A percentile compares a stretch with the other conserved stretches of the same genome.
phyloP scores from a whole-genome alignment of 768 basidiomycete species.

The Boletus rufocinnamomeus region DNA sequence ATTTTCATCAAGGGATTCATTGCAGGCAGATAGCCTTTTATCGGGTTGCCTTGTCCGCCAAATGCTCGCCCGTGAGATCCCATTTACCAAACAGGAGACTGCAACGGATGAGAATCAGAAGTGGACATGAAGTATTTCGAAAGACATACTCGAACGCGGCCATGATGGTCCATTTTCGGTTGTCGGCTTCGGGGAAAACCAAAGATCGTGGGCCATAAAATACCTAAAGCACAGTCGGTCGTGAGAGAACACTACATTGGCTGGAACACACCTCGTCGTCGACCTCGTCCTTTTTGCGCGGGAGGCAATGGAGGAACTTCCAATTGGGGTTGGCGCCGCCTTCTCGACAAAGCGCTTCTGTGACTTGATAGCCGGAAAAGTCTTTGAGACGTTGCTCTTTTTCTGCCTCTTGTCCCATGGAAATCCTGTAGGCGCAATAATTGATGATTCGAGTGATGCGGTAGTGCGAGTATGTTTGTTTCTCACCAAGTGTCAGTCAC shows the following conservation, averaged over 20 bases:
- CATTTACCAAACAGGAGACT: slow-evolving; percentile 50
- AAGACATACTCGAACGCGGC: slow-evolving; percentile 80
- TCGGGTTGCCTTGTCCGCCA: slow-evolving; percentile 14
- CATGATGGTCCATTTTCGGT: slow-evolving; percentile 97
- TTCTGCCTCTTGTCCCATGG: slow-evolving; percentile 98
- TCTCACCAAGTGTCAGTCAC: slow-evolving; percentile 94
- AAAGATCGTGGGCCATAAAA: slow-evolving; percentile 92
- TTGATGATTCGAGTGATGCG: background rate
- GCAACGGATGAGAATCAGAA: slow-evolving; percentile 10
- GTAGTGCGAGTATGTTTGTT: background rate
- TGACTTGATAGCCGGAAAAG: slow-evolving; percentile 93
- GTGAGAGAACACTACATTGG: background rate
- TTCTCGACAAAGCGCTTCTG: slow-evolving; percentile 77
- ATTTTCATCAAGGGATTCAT: background rate
- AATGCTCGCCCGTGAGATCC: slow-evolving; percentile 33
- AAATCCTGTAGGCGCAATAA: slow-evolving; percentile 63
- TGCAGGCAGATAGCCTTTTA: background rate
- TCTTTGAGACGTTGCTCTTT: slow-evolving; percentile 82
- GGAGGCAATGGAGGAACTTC: slow-evolving; percentile 96
- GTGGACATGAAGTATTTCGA: background rate
- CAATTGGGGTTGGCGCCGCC: slow-evolving; percentile 85
- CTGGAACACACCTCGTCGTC: slow-evolving; percentile 77
- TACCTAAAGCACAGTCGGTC: slow-evolving; percentile 48
- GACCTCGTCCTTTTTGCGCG: slow-evolving; percentile 90
- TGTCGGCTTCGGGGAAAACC: slow-evolving; percentile 93